These are phyloP conservation scores for Rubroshorea leprosula DNA, from an alignment of 345 rosid species.

Conservation along the genomic window DNA sequence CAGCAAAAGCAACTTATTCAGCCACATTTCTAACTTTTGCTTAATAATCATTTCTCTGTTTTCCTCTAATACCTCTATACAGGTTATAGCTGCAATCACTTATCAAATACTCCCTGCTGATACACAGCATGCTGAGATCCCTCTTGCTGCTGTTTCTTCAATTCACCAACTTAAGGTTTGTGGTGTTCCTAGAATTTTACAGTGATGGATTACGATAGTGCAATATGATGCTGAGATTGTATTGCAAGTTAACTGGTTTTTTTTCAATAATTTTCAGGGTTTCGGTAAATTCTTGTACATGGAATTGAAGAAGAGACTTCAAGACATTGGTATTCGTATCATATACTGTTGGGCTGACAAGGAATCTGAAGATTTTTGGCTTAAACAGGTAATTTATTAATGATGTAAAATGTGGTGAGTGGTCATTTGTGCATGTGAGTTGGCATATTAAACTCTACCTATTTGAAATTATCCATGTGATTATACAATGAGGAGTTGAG, in stretches of 20 bases:
- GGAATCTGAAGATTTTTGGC: conserved; percentile 81
- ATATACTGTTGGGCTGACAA: conserved; percentile 80
- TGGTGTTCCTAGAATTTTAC: conserved; percentile 54
- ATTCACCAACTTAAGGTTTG: conserved; percentile 59
- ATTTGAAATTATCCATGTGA: too few relatives aligned
- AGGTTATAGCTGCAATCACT: conserved; percentile 74
- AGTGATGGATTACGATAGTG: too few relatives aligned
- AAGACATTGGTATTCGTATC: conserved; percentile 49
- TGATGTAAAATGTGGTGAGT: background rate
- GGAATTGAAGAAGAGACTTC: conserved; percentile 69
- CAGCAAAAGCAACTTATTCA: too few relatives aligned
- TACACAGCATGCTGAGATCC: conserved; percentile 76
- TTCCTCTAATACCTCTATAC: too few relatives aligned
- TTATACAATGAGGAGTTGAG: too few relatives aligned
- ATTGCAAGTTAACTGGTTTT: background rate
- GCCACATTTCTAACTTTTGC: too few relatives aligned
- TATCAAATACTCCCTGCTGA: conserved; percentile 77
- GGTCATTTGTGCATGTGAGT: too few relatives aligned
- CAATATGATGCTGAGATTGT: background rate
- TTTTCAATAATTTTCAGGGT: conserved; percentile 58
- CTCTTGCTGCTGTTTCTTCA: conserved; percentile 65
- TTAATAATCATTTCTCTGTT: too few relatives aligned
- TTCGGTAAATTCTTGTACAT: conserved; percentile 46
- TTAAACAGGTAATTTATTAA: conserved; percentile 47
- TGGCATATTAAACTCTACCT: too few relatives aligned